phyloP scores from a whole-genome alignment of 108 stramenopile species.

The Skeletonema grethae region DNA sequence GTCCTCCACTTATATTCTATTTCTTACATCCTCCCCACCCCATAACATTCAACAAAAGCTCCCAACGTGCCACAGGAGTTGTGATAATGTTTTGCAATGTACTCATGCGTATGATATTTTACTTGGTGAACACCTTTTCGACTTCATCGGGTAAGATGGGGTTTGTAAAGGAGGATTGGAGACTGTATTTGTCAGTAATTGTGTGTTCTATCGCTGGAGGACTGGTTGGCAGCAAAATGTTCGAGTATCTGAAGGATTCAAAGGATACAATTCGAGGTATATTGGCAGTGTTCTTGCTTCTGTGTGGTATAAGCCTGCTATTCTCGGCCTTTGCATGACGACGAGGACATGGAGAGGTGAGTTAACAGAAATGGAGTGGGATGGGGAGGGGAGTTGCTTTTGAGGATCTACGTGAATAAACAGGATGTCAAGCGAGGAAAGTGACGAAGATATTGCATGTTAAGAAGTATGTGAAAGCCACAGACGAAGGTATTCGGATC shows the following conservation, averaged over 20 bases:
- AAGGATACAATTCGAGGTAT: conserved; percentile 38
- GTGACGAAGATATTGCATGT: too few relatives aligned
- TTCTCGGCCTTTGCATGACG: conserved; percentile 19
- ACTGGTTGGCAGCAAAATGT: conserved; percentile 38
- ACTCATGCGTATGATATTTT: conserved; percentile 36
- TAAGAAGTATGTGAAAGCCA: too few relatives aligned
- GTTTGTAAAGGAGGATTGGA: conserved; percentile 37
- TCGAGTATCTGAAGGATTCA: conserved; percentile 38
- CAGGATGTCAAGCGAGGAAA: too few relatives aligned
- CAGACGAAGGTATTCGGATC: too few relatives aligned
- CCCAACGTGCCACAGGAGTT: conserved; percentile 46
- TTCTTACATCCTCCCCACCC: conserved; percentile 51
- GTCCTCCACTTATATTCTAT: conserved; percentile 51
- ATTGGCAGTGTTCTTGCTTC: conserved; percentile 22
- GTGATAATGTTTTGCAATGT: conserved; percentile 47
- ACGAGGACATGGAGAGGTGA: too few relatives aligned
- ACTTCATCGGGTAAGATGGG: conserved; percentile 4
- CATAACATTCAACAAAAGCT: conserved; percentile 36
- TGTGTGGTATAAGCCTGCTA: conserved; percentile 32
- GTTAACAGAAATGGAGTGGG: too few relatives aligned
- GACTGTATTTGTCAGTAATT: conserved; percentile 33
- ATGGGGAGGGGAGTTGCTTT: too few relatives aligned
- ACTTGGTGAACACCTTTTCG: conserved; percentile 34
- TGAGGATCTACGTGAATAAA: too few relatives aligned
- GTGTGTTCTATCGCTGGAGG: conserved; percentile 36